Percentiles rank a stretch among this genome's conserved stretches.
Conservation (phyloP, 208 protist genomes). For the Trypanosoma congolense region DNA sequence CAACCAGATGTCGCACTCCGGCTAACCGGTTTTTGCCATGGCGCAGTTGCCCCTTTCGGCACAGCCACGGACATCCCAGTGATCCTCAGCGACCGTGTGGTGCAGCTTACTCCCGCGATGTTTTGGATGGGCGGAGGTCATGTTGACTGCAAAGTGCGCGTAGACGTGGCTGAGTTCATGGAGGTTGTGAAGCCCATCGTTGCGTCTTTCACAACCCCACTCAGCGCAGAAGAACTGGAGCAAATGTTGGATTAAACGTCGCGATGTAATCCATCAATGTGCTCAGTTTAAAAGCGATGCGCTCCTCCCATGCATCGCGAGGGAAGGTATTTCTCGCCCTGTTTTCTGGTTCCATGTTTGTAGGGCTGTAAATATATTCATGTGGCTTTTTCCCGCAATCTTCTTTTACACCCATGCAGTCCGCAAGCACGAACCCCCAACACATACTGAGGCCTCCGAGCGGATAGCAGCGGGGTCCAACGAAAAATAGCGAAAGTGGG, state of each 20-base stretch:
- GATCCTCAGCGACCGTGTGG: constrained; percentile 54
- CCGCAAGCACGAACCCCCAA: too few species aligned
- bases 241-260: constrained; percentile 20
- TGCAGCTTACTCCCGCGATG: constrained; percentile 34
- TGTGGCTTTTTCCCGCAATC: too few species aligned
- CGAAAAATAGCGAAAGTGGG: too few species aligned
- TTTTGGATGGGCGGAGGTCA: constrained; percentile 82
- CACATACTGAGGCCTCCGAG: too few species aligned
- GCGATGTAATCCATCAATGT: too few species aligned
- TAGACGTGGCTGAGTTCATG: constrained; percentile 66
- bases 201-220: constrained; percentile 52
- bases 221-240: constrained; percentile 61
- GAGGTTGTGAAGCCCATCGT: constrained; percentile 54
- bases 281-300: neutral
- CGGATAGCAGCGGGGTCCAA: too few species aligned
- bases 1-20: constrained; percentile 35
- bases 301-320: neutral
- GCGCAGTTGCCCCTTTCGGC: constrained; percentile 73
- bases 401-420: too few species aligned
- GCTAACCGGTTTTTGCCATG: constrained; percentile 69
- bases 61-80: constrained; percentile 47
- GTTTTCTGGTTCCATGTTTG: too few species aligned
- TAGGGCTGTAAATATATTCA: too few species aligned
- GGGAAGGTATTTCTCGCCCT: neutral
- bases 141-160: constrained; percentile 74